Conservation (phyloP, 2,329 filamentous ascomycete species). For the Alternaria panax region DNA sequence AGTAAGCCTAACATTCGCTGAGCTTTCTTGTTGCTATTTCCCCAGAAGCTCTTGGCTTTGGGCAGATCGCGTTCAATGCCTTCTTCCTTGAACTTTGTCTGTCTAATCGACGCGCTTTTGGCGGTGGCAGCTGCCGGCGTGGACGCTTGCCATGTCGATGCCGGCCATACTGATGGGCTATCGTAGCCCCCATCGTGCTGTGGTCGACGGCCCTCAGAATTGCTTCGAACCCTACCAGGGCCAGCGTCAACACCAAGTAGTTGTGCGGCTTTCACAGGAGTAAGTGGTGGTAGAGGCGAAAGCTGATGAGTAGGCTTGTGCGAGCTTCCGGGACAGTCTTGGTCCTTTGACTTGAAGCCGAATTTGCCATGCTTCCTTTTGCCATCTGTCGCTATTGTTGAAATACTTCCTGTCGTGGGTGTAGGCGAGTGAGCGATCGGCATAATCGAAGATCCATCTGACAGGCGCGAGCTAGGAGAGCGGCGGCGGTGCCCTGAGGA, state of each 20-base stretch:
- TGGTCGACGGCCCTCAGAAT: not conserved
- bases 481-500: constrained; percentile 3
- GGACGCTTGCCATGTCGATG: constrained; percentile 8
- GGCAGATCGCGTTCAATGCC: constrained; percentile 8
- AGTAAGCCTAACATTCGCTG: constrained; percentile 22
- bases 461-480: not conserved
- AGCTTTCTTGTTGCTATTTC: constrained; percentile 19
- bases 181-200: constrained; percentile 9
- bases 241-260: constrained; percentile 26
- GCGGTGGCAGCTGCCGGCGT: constrained; percentile 2
- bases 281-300: constrained; percentile 28
- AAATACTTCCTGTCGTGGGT: constrained; percentile 2
- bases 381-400: constrained; percentile 4
- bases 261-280: constrained; percentile 32
- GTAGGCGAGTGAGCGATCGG: constrained; percentile 7
- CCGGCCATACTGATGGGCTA: constrained; percentile 10
- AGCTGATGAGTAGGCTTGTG: not conserved
- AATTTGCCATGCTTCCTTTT: constrained; percentile 32
- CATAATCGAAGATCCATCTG: not conserved
- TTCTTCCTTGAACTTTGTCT: constrained; percentile 21
- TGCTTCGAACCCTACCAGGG: constrained; percentile 1
- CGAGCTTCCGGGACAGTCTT: constrained; percentile 15
- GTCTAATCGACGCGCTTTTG: constrained; percentile 8
- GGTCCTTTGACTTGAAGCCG: constrained; percentile 21
- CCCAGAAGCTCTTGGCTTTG: constrained; percentile 17